A percentile compares a stretch with the other conserved stretches of the same genome.
Conservation (phyloP, 1,284 basidiomycete genomes). For the Fomitopsis palustris region DNA sequence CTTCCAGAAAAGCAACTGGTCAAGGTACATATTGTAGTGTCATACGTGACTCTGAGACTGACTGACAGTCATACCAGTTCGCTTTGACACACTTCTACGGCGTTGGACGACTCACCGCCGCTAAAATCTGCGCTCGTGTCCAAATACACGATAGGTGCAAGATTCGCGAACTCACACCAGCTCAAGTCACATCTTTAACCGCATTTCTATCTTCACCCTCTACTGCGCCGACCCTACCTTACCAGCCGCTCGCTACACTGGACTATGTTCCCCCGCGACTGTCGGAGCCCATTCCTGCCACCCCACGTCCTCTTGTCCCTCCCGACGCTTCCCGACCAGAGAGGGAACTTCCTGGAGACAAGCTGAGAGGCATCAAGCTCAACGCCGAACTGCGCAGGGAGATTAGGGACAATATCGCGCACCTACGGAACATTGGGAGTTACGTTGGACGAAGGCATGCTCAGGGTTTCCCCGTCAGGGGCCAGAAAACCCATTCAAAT, state of each 20-base stretch:
- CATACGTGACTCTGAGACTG: not conserved
- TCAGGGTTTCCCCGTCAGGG: constrained; percentile 85
- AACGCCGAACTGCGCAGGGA: constrained; percentile 80
- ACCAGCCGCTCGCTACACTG: constrained; percentile 57
- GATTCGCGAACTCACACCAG: constrained; percentile 72
- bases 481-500: constrained; percentile 86
- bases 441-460: constrained; percentile 87
- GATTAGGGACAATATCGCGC: constrained; percentile 84
- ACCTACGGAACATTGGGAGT: constrained; percentile 86
- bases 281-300: constrained; percentile 38
- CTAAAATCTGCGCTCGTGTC: constrained; percentile 83
- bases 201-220: constrained; percentile 86
- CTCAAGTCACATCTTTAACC: constrained; percentile 80
- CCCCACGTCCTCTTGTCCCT: constrained; percentile 1
- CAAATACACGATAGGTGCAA: constrained; percentile 81
- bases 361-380: constrained; percentile 70
- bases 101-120: constrained; percentile 69
- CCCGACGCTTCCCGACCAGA: not conserved
- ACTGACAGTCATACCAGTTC: constrained; percentile 45
- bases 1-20: constrained; percentile 67
- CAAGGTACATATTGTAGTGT: constrained; percentile 40
- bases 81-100: constrained; percentile 86
- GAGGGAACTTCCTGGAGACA: constrained; percentile 38
- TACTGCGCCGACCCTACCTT: constrained; percentile 59
- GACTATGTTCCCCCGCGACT: constrained; percentile 46